phyloP scores from a whole-genome alignment of 805 yeast species.

The Candida alai region DNA sequence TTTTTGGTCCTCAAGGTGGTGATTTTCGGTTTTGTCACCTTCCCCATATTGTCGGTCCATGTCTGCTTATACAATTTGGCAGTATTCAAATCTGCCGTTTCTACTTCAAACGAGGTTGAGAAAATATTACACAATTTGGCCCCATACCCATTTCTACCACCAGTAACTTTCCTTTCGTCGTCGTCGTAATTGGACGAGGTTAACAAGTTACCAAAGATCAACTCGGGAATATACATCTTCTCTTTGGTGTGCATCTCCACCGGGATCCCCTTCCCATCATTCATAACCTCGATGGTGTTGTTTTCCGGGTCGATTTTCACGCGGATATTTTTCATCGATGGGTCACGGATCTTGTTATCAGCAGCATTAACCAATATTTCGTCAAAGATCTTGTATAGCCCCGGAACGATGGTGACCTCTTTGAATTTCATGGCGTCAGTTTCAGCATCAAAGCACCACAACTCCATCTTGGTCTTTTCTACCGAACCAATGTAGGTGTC shows the following conservation, averaged over 20 bases:
- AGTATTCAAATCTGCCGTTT: conserved; percentile 75
- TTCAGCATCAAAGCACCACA: conserved; percentile 74
- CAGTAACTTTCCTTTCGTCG: conserved; percentile 90
- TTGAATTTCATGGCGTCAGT: conserved; percentile 43
- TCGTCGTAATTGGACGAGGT: conserved; percentile 97
- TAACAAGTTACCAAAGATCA: conserved; percentile 90
- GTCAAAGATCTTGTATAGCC: conserved; percentile 92
- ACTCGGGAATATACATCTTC: conserved; percentile 88
- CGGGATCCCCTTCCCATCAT: conserved; percentile 96
- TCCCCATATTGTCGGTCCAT: conserved; percentile 86
- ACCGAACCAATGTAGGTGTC: conserved; percentile 97
- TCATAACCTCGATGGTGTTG: conserved; percentile 73
- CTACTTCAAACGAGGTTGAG: conserved; percentile 80
- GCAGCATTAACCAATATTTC: conserved; percentile 98
- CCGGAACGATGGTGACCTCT: conserved; percentile 87
- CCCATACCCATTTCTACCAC: conserved; percentile 98
- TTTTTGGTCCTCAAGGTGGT: conserved; percentile 51
- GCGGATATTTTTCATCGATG: conserved; percentile 78
- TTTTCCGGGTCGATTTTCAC: conserved; percentile 77
- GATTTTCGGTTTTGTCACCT: conserved; percentile 72
- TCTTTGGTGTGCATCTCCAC: conserved; percentile 91
- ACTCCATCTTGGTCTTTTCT: conserved; percentile 70
- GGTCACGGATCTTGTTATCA: conserved; percentile 94
- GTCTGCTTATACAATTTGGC: conserved; percentile 69
- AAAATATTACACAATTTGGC: conserved; percentile 96